Evolutionary conservation across 768 basidiomycete genomes (phyloP), one percentile per base, ranked within the genome.

Genomic region (Tephrocybe sp.): DNA sequence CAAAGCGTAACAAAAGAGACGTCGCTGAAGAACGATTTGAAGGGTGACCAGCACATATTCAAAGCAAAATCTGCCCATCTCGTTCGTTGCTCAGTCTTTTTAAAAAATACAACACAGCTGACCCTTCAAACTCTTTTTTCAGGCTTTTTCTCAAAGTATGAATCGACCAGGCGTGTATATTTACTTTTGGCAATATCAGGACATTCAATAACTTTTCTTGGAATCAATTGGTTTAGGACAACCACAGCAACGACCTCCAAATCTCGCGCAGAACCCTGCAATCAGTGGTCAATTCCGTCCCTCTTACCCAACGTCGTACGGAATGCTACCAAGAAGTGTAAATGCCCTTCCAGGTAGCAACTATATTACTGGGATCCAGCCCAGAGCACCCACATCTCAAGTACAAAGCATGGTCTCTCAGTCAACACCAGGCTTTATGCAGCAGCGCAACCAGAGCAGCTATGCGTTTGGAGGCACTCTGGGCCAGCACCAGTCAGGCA

Each of bases 171-270:
- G 82, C 78, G 51, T 54, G 74, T 63, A 33, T 60, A 34, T 42
- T 23, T 36, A 36, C 48, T 41, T 55, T 47, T 48, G 39, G 22
- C 40, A 45, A 49, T 53, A 57, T 56, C 50, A 26, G 26, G 26
- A 26, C 55, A 45, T 54, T 17, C 39, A 56, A 52, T 45, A 47
- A 54, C 52, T 59, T 62, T 63, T 67, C 62, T 48, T 51, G 50
- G 53, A 53, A 65, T 60, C 56, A 65, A 43, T 50, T 40, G 48
- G 45, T 62, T 53, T 65, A 89, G 86, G 87, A 62, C 88, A 89
- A 79, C 86, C 87, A 47, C 87, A 85, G 62, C 88, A 89, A 68
- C 77, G 88, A 66, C 87, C 88, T 45, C 87, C 89, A 57, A 87
- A 78, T 67, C 79, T 89, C 52, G 77, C 79, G 9, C 81, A 85